Evolutionary conservation across 345 rosid genomes (phyloP), one percentile per base, ranked within the genome.

Genomic region (Luvunga scandens): DNA sequence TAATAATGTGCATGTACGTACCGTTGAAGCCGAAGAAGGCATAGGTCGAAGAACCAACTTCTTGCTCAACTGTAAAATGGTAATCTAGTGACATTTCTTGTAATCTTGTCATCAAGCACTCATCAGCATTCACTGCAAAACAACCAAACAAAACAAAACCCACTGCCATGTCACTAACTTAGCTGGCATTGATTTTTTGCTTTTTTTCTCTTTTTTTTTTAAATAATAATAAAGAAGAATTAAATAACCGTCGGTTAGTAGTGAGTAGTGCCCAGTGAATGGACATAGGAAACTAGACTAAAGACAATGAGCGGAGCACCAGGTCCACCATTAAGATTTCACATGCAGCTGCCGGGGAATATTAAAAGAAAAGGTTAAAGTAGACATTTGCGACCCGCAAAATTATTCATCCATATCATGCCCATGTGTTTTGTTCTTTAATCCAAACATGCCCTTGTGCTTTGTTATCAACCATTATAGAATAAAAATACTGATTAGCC

Each of bases 11-110:
- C 22, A 53, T 1, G 22, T 50, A 5, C 13, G 16, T 89, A 91
- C 97, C 98, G 25, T 94, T 95, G 91, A 95, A 95, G 76, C 98
- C 98, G 57, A 95, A 95, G 89, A 95, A 95, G 78, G 98, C 93
- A 69, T 92, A 86, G 12, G 98, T 91, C 69, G 98, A 93, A 69
- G 98, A 95, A 12, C 98, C 98, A 81, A 93, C 98, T 93, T 93
- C 98, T 85, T 95, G 98, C 80, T 95, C 98, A 6, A 93, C 98
- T 0, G 94, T 88, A 66, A 95, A 95, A 87, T 95, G 98, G 86
- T 95, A 95, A 81, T 93, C 97, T 79, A 95, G 77, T 0, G 98
- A 95, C 98, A 95, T 95, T 84, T 95, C 97, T 91, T 95, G 98
- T 95, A 95, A 90, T 77, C 98, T 93, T 76, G 98, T 95, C 98